Conservation (phyloP, 768 basidiomycete genomes). For the Hirschioporus abietinus region DNA sequence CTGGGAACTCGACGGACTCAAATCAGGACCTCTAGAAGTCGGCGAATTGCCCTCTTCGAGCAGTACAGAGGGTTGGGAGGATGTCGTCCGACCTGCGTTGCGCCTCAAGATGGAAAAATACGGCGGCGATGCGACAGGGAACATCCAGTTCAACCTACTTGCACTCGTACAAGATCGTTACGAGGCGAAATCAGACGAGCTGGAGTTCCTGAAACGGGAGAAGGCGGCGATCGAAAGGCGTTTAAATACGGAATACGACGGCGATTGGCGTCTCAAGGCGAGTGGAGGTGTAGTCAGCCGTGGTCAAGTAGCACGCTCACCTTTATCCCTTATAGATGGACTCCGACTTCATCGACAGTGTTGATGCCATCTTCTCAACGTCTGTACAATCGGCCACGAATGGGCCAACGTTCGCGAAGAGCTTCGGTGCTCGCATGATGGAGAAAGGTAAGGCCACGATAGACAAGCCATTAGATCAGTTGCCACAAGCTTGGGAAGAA, state of each 20-base stretch:
- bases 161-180: slow-evolving; percentile 53
- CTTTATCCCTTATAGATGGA: slow-evolving; percentile 32
- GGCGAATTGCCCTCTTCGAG: slow-evolving; percentile 40
- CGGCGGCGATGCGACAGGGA: slow-evolving; percentile 33
- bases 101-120: slow-evolving; percentile 58
- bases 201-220: slow-evolving; percentile 50
- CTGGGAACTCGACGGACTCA: slow-evolving; percentile 68
- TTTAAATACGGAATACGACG: slow-evolving; percentile 26
- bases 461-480: slow-evolving; percentile 33
- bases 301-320: neutral
- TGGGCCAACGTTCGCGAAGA: slow-evolving; percentile 31
- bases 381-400: slow-evolving; percentile 21
- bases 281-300: neutral
- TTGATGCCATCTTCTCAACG: slow-evolving; percentile 27
- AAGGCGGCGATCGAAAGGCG: slow-evolving; percentile 38
- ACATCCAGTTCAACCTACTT: slow-evolving; percentile 57
- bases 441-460: slow-evolving; percentile 38
- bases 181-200: slow-evolving; percentile 41
- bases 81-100: slow-evolving; percentile 54
- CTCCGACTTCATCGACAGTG: slow-evolving; percentile 24
- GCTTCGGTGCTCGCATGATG: slow-evolving; percentile 43
- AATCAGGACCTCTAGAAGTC: slow-evolving; percentile 57
- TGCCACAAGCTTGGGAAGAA: slow-evolving; percentile 40
- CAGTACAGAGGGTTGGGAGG: slow-evolving; percentile 44
- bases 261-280: slow-evolving; percentile 35